These are phyloP conservation scores for Triticum dicoccoides DNA, from an alignment of 176 grass and related monocot genomes.

Conservation along the genomic window DNA sequence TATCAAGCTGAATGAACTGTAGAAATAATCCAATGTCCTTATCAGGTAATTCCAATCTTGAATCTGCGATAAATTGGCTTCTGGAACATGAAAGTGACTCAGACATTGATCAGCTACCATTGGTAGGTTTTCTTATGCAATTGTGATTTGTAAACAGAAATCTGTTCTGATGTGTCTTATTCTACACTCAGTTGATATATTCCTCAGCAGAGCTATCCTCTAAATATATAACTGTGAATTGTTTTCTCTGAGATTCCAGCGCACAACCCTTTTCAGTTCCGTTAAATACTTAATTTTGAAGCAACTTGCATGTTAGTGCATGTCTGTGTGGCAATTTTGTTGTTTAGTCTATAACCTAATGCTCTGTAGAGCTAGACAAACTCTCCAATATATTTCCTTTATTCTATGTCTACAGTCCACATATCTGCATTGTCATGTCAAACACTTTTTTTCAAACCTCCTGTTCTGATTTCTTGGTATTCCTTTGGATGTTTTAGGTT, in stretches of 20 bases:
- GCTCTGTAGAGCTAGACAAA: background rate
- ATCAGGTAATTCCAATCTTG: slow-evolving; percentile 69
- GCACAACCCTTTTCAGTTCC: background rate
- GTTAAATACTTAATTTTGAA: slow-evolving; percentile 5
- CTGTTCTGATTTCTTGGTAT: slow-evolving; percentile 7
- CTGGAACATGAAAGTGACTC: slow-evolving; percentile 90
- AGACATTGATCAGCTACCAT: slow-evolving; percentile 74
- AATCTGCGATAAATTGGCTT: slow-evolving; percentile 78
- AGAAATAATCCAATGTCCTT: slow-evolving; percentile 21
- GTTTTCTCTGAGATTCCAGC: background rate
- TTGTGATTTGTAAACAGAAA: background rate
- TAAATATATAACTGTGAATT: background rate
- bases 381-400: background rate
- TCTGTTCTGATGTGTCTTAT: slow-evolving; percentile 10
- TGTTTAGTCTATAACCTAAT: background rate
- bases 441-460: background rate
- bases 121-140: slow-evolving; percentile 44
- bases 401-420: background rate
- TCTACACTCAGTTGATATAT: background rate
- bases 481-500: slow-evolving; percentile 48
- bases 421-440: slow-evolving; percentile 1
- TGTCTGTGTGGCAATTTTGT: background rate
- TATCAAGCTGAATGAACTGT: background rate
- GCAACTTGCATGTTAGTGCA: slow-evolving; percentile 5
- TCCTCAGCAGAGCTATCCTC: background rate